These are phyloP conservation scores for Curvularia spicifera DNA, from an alignment of 2,329 filamentous ascomycete species.

Conservation along the genomic window DNA sequence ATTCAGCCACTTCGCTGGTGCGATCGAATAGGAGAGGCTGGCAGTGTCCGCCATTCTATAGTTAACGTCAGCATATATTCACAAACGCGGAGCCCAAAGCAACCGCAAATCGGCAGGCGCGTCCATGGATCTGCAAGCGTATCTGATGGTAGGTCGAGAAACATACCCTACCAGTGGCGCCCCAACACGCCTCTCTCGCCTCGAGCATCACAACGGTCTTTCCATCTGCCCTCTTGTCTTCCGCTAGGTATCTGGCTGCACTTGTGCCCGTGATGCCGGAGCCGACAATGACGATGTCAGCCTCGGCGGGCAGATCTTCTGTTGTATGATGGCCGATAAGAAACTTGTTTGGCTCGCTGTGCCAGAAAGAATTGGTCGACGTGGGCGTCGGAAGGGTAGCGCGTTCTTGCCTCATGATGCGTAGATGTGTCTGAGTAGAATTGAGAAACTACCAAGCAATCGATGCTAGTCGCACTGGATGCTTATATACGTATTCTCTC, in stretches of 20 bases:
- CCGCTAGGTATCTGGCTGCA: conserved; percentile 66
- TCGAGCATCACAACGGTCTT: conserved; percentile 74
- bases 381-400: conserved; percentile 63
- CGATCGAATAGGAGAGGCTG: conserved; percentile 72
- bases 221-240: conserved; percentile 53
- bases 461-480: background rate
- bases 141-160: background rate
- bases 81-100: background rate
- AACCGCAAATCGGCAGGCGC: background rate
- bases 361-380: conserved; percentile 75
- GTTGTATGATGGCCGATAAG: conserved; percentile 74
- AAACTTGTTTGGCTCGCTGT: conserved; percentile 67
- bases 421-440: background rate
- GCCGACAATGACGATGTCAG: conserved; percentile 75
- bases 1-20: conserved; percentile 67
- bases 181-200: conserved; percentile 80
- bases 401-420: conserved; percentile 44
- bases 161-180: conserved; percentile 78
- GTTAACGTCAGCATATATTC: conserved; percentile 13
- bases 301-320: conserved; percentile 63
- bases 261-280: conserved; percentile 79
- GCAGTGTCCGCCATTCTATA: conserved; percentile 67
- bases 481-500: conserved; percentile 7
- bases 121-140: background rate
- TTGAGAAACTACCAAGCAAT: background rate